These are phyloP conservation scores for Thermomucor indicae-seudaticae DNA, from an alignment of 371 early-diverging fungal genomes.

Conservation along the genomic window DNA sequence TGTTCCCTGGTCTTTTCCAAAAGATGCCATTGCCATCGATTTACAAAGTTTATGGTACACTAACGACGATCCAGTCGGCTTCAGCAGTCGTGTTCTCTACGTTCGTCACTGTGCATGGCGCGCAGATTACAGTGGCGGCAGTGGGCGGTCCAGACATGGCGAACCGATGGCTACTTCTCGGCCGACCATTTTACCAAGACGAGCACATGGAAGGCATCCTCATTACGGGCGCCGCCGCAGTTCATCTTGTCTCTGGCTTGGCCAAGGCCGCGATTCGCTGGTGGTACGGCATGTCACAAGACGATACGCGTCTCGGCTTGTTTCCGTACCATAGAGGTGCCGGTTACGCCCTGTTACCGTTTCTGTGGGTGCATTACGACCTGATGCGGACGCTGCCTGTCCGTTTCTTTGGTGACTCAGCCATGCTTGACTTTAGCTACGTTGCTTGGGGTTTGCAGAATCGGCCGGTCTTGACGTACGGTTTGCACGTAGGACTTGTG, in stretches of 20 bases:
- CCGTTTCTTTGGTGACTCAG: conserved; percentile 37
- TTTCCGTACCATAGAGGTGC: conserved; percentile 19
- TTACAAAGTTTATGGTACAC: conserved; percentile 17
- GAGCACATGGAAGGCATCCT: conserved; percentile 30
- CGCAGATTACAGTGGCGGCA: conserved; percentile 23
- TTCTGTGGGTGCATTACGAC: conserved; percentile 26
- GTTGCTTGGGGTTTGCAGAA: conserved; percentile 44
- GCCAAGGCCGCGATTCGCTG: conserved; percentile 26
- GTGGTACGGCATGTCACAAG: conserved; percentile 14
- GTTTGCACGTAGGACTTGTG: conserved; percentile 25
- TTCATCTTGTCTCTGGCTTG: conserved; percentile 30
- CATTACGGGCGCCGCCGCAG: conserved; percentile 30
- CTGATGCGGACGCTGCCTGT: conserved; percentile 29
- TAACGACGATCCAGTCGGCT: conserved; percentile 30
- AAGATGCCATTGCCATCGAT: no score
- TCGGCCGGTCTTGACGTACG: conserved; percentile 28
- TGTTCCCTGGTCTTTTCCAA: no score
- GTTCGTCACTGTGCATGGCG: conserved; percentile 14
- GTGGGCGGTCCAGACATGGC: conserved; percentile 25
- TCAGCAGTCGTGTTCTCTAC: conserved; percentile 35
- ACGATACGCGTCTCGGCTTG: neutral
- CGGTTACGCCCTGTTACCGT: conserved; percentile 29
- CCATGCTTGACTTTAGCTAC: conserved; percentile 41
- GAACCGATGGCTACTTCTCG: conserved; percentile 32
- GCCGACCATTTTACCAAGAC: conserved; percentile 46